Evolutionary conservation across 345 rosid genomes (phyloP).

Genomic region (Acer negundo): DNA sequence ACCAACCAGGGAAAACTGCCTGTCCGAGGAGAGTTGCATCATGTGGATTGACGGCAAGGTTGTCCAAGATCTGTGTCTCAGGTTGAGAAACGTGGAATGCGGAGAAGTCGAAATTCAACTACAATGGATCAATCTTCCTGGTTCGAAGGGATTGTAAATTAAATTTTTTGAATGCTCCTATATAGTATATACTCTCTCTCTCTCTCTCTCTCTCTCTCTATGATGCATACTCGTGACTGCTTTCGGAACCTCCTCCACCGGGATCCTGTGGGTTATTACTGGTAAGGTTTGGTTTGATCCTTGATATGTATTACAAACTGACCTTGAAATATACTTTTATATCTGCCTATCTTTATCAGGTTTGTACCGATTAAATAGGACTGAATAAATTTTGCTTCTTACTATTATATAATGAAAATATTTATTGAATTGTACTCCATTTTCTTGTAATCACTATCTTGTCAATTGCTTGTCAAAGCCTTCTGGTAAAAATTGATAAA

Average conservation of each 20-base stretch:
- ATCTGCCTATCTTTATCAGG: not conserved
- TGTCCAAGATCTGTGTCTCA: conserved; percentile 66
- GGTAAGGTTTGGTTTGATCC: conserved; percentile 3
- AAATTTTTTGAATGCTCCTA: not conserved
- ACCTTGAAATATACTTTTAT: not conserved
- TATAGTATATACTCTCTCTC: no score
- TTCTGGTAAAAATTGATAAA: not conserved
- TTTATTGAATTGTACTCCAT: not conserved
- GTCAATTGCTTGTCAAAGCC: conserved; percentile 4
- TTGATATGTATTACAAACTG: not conserved
- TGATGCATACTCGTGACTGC: not conserved
- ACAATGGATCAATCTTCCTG: conserved; percentile 87
- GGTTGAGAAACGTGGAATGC: conserved; percentile 81
- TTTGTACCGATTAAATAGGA: not conserved
- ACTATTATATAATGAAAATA: not conserved
- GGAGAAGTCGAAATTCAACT: conserved; percentile 87
- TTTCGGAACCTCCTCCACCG: not conserved
- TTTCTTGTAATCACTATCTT: not conserved
- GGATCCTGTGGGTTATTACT: not conserved
- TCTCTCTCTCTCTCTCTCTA: not conserved
- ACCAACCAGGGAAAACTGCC: conserved; percentile 67
- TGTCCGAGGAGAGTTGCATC: conserved; percentile 64
- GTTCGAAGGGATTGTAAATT: conserved; percentile 51
- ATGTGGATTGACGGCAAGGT: conserved; percentile 49
- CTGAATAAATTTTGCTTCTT: not conserved